Conservation (phyloP, 2,329 filamentous ascomycete genomes). For the Helotiales sp. region DNA sequence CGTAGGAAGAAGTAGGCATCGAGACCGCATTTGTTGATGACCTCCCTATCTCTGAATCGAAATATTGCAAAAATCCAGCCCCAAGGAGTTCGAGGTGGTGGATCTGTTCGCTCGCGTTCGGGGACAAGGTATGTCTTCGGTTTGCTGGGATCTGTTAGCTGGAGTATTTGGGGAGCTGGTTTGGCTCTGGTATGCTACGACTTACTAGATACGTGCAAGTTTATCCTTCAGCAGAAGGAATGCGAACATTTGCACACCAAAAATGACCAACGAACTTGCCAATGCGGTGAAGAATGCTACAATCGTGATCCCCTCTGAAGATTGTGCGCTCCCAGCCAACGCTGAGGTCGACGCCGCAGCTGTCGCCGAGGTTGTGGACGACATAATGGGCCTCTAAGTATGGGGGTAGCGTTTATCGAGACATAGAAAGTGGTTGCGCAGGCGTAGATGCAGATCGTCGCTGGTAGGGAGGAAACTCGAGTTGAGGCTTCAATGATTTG, state of each 20-base stretch:
- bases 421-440: neutral
- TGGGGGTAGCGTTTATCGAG: neutral
- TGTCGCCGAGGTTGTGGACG: neutral
- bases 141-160: constrained; percentile 52
- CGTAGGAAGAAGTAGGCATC: constrained; percentile 98
- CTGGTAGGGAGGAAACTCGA: neutral
- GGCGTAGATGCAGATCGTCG: neutral
- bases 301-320: constrained; percentile 32
- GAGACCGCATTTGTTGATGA: constrained; percentile 93
- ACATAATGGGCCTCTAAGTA: neutral
- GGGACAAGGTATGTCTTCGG: constrained; percentile 85
- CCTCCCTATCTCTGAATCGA: constrained; percentile 70
- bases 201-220: constrained; percentile 79
- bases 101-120: constrained; percentile 77
- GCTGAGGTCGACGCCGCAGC: constrained; percentile 3
- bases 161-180: neutral
- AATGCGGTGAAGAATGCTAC: constrained; percentile 35
- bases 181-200: constrained; percentile 15
- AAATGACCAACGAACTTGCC: constrained; percentile 32
- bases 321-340: constrained; percentile 24
- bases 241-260: constrained; percentile 55
- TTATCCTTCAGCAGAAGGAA: constrained; percentile 79
- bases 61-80: constrained; percentile 58
- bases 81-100: constrained; percentile 61
- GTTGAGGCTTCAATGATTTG: neutral